Evolutionary conservation across 1,284 basidiomycete species (phyloP), one percentile per base, ranked within the genome.

Genomic region (Flammula alnicola): DNA sequence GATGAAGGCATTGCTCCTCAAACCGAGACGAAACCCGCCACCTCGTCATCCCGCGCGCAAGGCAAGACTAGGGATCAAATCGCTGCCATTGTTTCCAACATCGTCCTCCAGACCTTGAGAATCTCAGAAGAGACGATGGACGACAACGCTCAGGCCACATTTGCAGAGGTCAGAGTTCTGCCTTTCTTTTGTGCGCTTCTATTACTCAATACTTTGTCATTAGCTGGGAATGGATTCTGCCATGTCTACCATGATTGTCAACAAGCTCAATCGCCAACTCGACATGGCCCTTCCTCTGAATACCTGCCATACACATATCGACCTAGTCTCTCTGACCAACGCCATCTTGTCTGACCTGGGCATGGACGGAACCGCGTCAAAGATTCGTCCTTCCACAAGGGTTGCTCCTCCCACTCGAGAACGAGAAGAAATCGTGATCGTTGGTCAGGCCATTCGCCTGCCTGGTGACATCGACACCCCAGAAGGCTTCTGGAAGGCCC

Each of bases 391-490:
- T 32, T 48, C 52, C 9, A 47, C 54, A 2, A 40, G 55, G 22
- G 35, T 49, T 9, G 35, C 52, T 6, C 44, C 52, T 22, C 45
- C 39, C 22, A 23, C 49, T 11, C 32, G 45, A 27, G 46, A 51
- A 17, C 53, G 51, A 29, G 61, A 68, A 44, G 66, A 69, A 17
- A 60, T 72, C 8, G 70, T 70, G 37, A 65, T 72, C 38, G 65
- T 72, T 26, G 70, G 70, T 5, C 66, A 70, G 44, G 63, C 70
- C 5, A 49, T 72, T 11, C 63, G 69, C 20, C 59, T 72, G 22
- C 70, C 70, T 3, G 69, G 68, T 6, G 64, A 62, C 29, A 63
- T 72, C 25, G 58, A 66, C 44, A 61, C 54, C 32, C 53, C 61
- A 3, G 56, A 59, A 27, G 49, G 52, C 12, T 64, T 71, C 49